Evolutionary conservation across 2,329 filamentous ascomycete species (phyloP).

Genomic region (Sclerotinia nivalis): DNA sequence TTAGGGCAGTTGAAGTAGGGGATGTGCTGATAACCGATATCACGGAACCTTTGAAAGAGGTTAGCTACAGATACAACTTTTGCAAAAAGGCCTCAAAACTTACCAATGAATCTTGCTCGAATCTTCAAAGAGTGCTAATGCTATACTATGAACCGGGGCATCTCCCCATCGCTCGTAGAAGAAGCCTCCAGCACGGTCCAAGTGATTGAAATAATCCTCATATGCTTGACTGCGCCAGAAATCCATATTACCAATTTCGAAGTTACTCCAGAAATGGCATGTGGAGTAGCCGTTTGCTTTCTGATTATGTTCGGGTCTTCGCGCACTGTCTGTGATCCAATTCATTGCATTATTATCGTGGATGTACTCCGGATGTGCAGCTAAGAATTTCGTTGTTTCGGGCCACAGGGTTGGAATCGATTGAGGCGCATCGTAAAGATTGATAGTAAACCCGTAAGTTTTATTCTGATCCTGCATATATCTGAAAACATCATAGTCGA

Average conservation of each 20-base stretch:
- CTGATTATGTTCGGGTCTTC: slow-evolving; percentile 75
- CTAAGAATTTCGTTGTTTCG: slow-evolving; percentile 89
- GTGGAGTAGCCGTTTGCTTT: slow-evolving; percentile 93
- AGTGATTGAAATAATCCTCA: slow-evolving; percentile 93
- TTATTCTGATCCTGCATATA: slow-evolving; percentile 99
- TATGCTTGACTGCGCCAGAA: slow-evolving; percentile 92
- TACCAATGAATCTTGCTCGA: slow-evolving; percentile 90
- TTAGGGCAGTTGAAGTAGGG: slow-evolving; percentile 99
- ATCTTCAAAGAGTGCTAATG: slow-evolving; percentile 88
- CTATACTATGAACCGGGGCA: slow-evolving; percentile 94
- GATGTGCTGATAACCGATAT: slow-evolving; percentile 97
- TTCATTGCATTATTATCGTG: slow-evolving; percentile 81
- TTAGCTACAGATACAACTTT: slow-evolving; percentile 20
- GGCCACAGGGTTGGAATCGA: slow-evolving; percentile 90
- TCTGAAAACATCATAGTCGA: slow-evolving; percentile 97
- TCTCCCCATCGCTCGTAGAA: slow-evolving; percentile 99
- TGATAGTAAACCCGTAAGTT: slow-evolving; percentile 98
- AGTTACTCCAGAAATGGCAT: slow-evolving; percentile 99
- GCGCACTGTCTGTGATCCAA: slow-evolving; percentile 79
- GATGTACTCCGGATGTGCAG: slow-evolving; percentile 78
- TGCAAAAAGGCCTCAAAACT: slow-evolving; percentile 37
- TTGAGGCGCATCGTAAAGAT: slow-evolving; percentile 87
- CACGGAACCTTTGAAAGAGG: slow-evolving; percentile 74
- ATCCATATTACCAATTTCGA: slow-evolving; percentile 89
- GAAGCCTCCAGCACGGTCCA: slow-evolving; percentile 92